These are phyloP conservation scores for Taxawa tesnikishii DNA, from an alignment of 2,329 filamentous ascomycete species.

Conservation along the genomic window DNA sequence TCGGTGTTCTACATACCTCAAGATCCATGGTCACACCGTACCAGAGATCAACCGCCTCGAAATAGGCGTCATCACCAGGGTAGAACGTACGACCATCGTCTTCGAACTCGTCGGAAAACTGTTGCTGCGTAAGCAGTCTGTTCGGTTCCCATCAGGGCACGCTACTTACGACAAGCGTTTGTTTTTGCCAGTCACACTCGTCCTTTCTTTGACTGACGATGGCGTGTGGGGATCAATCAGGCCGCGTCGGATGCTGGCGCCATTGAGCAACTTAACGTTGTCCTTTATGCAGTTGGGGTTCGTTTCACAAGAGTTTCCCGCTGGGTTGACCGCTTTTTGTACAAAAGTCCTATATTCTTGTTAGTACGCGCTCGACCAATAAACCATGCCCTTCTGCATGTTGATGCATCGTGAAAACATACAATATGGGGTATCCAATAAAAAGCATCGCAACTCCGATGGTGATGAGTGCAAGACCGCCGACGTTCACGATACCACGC, in stretches of 20 bases:
- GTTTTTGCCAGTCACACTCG: constrained; percentile 43
- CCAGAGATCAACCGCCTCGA: constrained; percentile 40
- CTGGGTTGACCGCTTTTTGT: constrained; percentile 26
- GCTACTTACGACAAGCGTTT: constrained; percentile 47
- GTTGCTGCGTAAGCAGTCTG: neutral
- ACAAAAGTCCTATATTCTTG: constrained; percentile 53
- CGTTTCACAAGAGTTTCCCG: constrained; percentile 23
- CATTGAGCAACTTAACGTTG: constrained; percentile 39
- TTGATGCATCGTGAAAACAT: no score
- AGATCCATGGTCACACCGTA: constrained; percentile 41
- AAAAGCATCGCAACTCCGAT: constrained; percentile 53
- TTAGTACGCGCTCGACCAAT: no score
- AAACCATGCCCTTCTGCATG: no score
- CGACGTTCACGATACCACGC: constrained; percentile 52
- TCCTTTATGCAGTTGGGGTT: constrained; percentile 35
- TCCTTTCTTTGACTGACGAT: constrained; percentile 42
- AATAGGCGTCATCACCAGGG: constrained; percentile 47
- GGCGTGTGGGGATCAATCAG: constrained; percentile 60
- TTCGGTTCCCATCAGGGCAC: no score
- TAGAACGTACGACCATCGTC: constrained; percentile 56
- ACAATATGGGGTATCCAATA: constrained; percentile 59
- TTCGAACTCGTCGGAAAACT: constrained; percentile 65
- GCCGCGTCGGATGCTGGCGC: constrained; percentile 48
- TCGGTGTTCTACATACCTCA: no score
- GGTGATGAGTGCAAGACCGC: constrained; percentile 47